These are phyloP conservation scores for Heracleum sosnowskyi DNA, from an alignment of 129 eudicot species.

Conservation along the genomic window DNA sequence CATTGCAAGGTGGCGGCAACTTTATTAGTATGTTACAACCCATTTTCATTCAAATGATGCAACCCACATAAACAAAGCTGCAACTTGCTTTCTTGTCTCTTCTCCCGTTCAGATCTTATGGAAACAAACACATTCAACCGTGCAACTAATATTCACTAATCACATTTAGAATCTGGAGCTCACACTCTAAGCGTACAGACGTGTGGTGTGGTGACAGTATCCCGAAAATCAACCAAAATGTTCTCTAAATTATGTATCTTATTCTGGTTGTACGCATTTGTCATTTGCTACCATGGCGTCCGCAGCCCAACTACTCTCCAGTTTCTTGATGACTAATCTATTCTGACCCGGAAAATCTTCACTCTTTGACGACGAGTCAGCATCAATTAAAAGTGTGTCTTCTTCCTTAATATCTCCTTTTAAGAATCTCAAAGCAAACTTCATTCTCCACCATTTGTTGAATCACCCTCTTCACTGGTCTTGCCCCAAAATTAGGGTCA, in stretches of 20 bases:
- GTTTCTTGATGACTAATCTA: slow-evolving; percentile 48
- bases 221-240: not conserved
- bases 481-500: slow-evolving; percentile 86
- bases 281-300: slow-evolving; percentile 58
- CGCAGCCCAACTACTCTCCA: slow-evolving; percentile 20
- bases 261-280: slow-evolving; percentile 7
- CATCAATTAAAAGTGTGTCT: slow-evolving; percentile 52
- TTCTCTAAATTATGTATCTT: not conserved
- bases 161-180: not conserved
- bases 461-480: slow-evolving; percentile 91
- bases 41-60: not conserved
- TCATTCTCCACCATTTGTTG: slow-evolving; percentile 95
- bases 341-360: slow-evolving; percentile 30
- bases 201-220: too few species aligned
- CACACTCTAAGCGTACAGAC: not conserved
- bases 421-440: slow-evolving; percentile 60
- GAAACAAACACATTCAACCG: not conserved
- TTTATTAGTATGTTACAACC: not conserved
- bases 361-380: slow-evolving; percentile 12
- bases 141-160: not conserved
- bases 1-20: not conserved
- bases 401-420: slow-evolving; percentile 72
- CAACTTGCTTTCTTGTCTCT: not conserved
- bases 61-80: not conserved
- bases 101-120: not conserved